Evolutionary conservation across 2,329 filamentous ascomycete species (phyloP).

Genomic region (Phialemoniopsis sp.): DNA sequence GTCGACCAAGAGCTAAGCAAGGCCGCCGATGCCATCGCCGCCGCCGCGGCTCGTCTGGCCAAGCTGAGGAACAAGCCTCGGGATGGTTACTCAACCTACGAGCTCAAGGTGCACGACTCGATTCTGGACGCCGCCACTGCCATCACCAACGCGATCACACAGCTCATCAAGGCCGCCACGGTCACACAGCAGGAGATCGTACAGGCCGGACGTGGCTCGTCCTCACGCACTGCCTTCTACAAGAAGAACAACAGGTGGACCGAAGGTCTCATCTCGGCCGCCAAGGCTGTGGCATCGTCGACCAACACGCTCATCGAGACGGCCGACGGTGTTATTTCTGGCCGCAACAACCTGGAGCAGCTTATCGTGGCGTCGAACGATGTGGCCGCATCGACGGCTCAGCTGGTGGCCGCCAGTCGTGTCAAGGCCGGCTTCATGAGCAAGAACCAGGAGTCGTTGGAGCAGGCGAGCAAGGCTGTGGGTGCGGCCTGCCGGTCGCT

Average conservation of each 20-base stretch:
- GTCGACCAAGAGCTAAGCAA: slow-evolving; percentile 90
- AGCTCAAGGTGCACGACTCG: slow-evolving; percentile 91
- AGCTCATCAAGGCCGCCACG: slow-evolving; percentile 92
- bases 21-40: slow-evolving; percentile 91
- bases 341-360: slow-evolving; percentile 91
- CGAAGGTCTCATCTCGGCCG: slow-evolving; percentile 92
- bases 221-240: slow-evolving; percentile 91
- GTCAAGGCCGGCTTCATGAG: slow-evolving; percentile 99
- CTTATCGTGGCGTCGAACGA: slow-evolving; percentile 97
- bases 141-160: slow-evolving; percentile 89
- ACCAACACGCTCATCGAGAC: slow-evolving; percentile 98
- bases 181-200: slow-evolving; percentile 95
- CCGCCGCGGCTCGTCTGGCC: slow-evolving; percentile 80
- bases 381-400: slow-evolving; percentile 91
- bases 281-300: slow-evolving; percentile 89
- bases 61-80: slow-evolving; percentile 96
- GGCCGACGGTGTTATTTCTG: slow-evolving; percentile 88
- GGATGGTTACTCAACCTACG: slow-evolving; percentile 92
- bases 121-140: slow-evolving; percentile 91
- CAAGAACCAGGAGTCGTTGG: slow-evolving; percentile 88
- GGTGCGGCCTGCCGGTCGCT: slow-evolving; percentile 82
- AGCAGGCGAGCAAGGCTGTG: slow-evolving; percentile 89
- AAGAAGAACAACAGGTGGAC: slow-evolving; percentile 99
- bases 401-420: slow-evolving; percentile 89
- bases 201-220: slow-evolving; percentile 81